A percentile compares a stretch with the other conserved stretches of the same genome.
phyloP scores from a whole-genome alignment of 805 yeast species.

The Wickerhamiella galacta region DNA sequence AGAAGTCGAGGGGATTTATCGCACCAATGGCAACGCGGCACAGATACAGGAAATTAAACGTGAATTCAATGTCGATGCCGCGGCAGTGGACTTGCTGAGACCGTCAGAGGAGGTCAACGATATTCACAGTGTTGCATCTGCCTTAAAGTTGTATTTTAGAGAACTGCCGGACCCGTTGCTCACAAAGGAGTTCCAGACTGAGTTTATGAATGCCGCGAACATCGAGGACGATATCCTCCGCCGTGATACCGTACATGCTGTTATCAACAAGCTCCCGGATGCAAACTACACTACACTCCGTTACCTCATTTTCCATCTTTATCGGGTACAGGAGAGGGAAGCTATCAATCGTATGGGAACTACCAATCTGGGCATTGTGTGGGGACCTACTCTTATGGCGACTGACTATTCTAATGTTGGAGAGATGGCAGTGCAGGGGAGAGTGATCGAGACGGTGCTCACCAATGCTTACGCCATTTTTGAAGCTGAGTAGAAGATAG shows the following conservation, averaged over 20 bases:
- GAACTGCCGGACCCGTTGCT: conserved; percentile 77
- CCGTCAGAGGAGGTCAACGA: conserved; percentile 54
- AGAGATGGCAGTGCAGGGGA: conserved; percentile 60
- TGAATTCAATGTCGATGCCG: conserved; percentile 49
- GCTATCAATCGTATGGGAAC: conserved; percentile 63
- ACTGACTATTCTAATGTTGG: conserved; percentile 49
- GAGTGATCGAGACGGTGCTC: conserved; percentile 71
- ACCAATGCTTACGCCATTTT: conserved; percentile 69
- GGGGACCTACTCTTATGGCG: conserved; percentile 83
- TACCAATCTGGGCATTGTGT: conserved; percentile 68
- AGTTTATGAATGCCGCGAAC: conserved; percentile 54
- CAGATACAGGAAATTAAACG: conserved; percentile 59
- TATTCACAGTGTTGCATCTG: conserved; percentile 72
- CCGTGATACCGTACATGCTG: conserved; percentile 64
- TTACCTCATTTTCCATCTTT: conserved; percentile 69
- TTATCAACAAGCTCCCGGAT: conserved; percentile 82
- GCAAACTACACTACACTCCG: conserved; percentile 87
- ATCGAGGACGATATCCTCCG: conserved; percentile 45
- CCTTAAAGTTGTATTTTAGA: conserved; percentile 68
- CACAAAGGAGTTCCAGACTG: conserved; percentile 41
- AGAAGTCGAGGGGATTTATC: conserved; percentile 75
- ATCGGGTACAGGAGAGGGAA: conserved; percentile 48
- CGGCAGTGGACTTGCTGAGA: conserved; percentile 33
- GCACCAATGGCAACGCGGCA: conserved; percentile 63
- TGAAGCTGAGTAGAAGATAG: conserved; percentile 32